phyloP scores from a whole-genome alignment of 1,139 yeast genomes.

The Hansenula lynferdii region DNA sequence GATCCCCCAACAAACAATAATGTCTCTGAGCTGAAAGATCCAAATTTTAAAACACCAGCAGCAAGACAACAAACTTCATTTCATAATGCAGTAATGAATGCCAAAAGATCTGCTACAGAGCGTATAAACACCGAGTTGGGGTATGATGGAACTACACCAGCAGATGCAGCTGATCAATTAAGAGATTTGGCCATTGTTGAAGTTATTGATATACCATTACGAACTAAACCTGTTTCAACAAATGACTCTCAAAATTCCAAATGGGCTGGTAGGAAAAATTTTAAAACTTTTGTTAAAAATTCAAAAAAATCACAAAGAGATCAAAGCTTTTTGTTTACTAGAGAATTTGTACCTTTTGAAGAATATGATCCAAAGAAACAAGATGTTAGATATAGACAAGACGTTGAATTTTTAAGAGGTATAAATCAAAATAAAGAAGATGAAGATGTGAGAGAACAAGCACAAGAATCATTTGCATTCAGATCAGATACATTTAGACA shows the following conservation, averaged over 20 bases:
- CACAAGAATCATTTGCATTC: conserved; percentile 4
- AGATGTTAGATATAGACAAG: conserved; percentile 5
- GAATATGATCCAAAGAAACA: conserved; percentile 12
- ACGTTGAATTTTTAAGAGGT: conserved; percentile 13
- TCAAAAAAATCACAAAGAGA: conserved; percentile 9
- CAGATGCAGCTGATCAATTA: conserved; percentile 25
- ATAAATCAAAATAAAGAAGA: conserved; percentile 5
- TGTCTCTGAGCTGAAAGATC: no score
- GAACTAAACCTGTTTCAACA: conserved; percentile 2
- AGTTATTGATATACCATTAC: conserved; percentile 13
- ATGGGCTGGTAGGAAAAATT: conserved; percentile 30
- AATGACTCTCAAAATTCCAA: conserved; percentile 9
- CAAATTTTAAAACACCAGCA: background rate
- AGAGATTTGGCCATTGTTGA: conserved; percentile 29
- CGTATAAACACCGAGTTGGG: conserved; percentile 27
- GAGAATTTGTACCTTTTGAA: conserved; percentile 18
- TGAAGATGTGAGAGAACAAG: conserved; percentile 2
- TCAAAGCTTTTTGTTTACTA: conserved; percentile 21
- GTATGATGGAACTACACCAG: conserved; percentile 22
- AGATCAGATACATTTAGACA: background rate
- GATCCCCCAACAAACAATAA: background rate
- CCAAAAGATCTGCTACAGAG: conserved; percentile 27
- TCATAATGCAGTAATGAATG: conserved; percentile 21
- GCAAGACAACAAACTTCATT: conserved; percentile 7
- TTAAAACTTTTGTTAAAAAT: conserved; percentile 29